A percentile compares a stretch with the other conserved stretches of the same genome.
phyloP scores from a whole-genome alignment of 305 asterid genomes.

The Rubia balearica region DNA sequence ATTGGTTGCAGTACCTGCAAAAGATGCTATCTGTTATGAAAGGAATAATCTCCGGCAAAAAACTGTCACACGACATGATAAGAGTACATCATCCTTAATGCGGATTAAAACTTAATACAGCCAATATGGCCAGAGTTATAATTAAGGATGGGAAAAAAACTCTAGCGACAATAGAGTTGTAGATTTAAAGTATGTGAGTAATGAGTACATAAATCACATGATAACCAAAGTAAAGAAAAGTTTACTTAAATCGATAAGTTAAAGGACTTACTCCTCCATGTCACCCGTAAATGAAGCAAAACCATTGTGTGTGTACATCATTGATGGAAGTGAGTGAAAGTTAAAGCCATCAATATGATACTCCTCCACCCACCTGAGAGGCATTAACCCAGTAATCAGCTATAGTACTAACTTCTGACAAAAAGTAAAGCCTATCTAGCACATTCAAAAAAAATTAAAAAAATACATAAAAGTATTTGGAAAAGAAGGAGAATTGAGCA shows the following conservation, averaged over 20 bases:
- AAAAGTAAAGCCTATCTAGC: not conserved
- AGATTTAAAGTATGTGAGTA: not conserved
- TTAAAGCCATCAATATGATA: slow-evolving; percentile 92
- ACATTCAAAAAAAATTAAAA: not conserved
- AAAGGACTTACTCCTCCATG: slow-evolving; percentile 78
- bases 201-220: not conserved
- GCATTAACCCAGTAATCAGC: slow-evolving; percentile 18
- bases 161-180: too few species aligned
- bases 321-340: slow-evolving; percentile 92
- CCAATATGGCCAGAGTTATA: not conserved
- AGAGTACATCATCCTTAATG: not conserved
- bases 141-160: not conserved
- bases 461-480: not conserved
- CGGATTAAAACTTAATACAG: not conserved
- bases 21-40: slow-evolving; percentile 3
- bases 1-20: slow-evolving; percentile 92
- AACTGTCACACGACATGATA: not conserved
- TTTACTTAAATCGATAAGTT: slow-evolving; percentile 11
- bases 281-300: slow-evolving; percentile 93
- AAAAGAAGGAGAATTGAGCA: slow-evolving; percentile 7
- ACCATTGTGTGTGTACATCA: slow-evolving; percentile 97
- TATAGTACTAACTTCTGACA: slow-evolving; percentile 18
- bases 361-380: slow-evolving; percentile 94
- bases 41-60: not conserved
- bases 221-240: not conserved